phyloP scores from a whole-genome alignment of 805 yeast species.

The Ogataea sp. region DNA sequence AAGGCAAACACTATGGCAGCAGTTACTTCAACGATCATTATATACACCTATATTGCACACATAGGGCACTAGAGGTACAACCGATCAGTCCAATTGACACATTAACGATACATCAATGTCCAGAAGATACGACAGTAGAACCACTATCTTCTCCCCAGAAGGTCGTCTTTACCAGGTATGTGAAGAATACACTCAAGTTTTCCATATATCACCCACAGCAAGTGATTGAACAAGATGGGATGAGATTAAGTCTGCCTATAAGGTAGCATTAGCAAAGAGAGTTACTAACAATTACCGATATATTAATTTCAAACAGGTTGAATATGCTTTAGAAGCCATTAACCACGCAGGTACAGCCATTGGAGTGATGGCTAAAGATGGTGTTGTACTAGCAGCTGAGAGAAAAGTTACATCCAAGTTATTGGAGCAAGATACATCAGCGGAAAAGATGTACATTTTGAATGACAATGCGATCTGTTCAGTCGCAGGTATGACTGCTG shows the following conservation, averaged over 20 bases:
- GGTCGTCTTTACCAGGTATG: constrained; percentile 90
- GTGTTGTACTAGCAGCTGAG: constrained; percentile 95
- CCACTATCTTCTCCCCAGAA: constrained; percentile 98
- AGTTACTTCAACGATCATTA: too few species aligned
- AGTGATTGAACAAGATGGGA: too few species aligned
- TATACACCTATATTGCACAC: too few species aligned
- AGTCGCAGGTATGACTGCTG: constrained; percentile 98
- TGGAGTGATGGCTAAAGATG: constrained; percentile 70
- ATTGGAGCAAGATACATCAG: constrained; percentile 86
- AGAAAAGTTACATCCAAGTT: constrained; percentile 89
- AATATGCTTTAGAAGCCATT: constrained; percentile 90
- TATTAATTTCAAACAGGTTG: constrained; percentile 40
- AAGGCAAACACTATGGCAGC: too few species aligned
- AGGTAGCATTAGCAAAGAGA: not conserved
- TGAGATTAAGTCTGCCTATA: not conserved
- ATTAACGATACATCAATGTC: constrained; percentile 37
- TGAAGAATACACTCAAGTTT: constrained; percentile 6
- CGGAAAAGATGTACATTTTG: constrained; percentile 84
- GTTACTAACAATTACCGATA: too few species aligned
- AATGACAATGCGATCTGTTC: constrained; percentile 71
- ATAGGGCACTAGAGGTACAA: too few species aligned
- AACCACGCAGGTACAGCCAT: constrained; percentile 79
- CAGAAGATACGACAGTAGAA: constrained; percentile 98
- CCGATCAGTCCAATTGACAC: too few species aligned
- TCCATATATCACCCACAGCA: too few species aligned